These are phyloP conservation scores for Catharanthus roseus DNA, from an alignment of 257 asterid species.

Conservation along the genomic window DNA sequence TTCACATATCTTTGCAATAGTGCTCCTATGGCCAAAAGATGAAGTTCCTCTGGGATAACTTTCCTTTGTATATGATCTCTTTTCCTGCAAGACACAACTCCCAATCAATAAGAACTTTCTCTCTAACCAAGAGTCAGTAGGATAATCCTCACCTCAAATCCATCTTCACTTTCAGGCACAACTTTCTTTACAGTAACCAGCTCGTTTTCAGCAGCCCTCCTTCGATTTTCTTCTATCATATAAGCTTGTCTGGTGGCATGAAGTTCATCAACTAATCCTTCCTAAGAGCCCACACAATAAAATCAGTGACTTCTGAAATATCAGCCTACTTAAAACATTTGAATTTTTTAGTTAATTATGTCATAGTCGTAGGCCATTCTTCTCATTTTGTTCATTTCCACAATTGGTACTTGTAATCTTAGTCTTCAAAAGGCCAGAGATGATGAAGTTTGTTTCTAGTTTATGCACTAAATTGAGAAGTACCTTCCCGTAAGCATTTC, in stretches of 20 bases:
- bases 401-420: background rate
- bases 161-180: conserved; percentile 84
- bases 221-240: conserved; percentile 55
- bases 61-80: conserved; percentile 54
- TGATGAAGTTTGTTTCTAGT: background rate
- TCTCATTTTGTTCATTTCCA: background rate
- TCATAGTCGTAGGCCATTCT: background rate
- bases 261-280: conserved; percentile 45
- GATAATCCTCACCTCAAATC: conserved; percentile 58
- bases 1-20: conserved; percentile 81
- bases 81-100: conserved; percentile 50
- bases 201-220: conserved; percentile 72
- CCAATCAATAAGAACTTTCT: conserved; percentile 8
- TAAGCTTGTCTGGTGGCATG: conserved; percentile 46
- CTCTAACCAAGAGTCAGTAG: conserved; percentile 7
- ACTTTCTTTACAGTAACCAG: conserved; percentile 47
- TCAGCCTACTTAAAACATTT: conserved; percentile 11
- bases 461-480: background rate
- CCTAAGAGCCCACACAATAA: conserved; percentile 31
- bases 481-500: background rate
- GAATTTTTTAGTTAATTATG: background rate
- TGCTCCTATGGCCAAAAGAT: conserved; percentile 58
- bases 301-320: conserved; percentile 13
- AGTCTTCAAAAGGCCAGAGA: background rate
- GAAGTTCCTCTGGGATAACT: conserved; percentile 40